Evolutionary conservation across 257 asterid species (phyloP), one percentile per base, ranked within the genome.

Genomic region (Nicotiana knightiana): DNA sequence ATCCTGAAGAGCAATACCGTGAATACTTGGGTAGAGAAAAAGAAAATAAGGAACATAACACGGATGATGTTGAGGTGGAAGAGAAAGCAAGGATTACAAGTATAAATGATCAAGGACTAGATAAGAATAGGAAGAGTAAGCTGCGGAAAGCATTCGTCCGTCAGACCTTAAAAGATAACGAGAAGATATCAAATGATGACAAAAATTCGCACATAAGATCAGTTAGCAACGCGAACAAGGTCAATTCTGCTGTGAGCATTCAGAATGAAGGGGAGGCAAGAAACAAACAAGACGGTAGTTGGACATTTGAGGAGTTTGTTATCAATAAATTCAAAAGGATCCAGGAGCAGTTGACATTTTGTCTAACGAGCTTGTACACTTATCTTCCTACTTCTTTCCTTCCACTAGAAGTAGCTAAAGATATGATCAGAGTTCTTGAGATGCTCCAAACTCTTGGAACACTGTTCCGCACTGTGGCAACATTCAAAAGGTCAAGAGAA

Each of bases 251-350:
- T 17, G 9, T 6, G 37, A 33, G 35, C 13, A 35, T 35, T 67
- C 30, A 67, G 58, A 70, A 43, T 70, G 58, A 43, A 43, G 77
- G 77, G 17, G 77, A 11, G 35, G 57, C 18, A 39, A 24, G 16
- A 70, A 70, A 2, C n/a, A 21, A 70, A 3, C 35, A n/a, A n/a
- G 35, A 5, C 11, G 10, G 30, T n/a, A 39, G 57, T 18, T 80
- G 28, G 87, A 83, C 90, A 59, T 91, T 83, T 63, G 86, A 91
- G 87, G 90, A 91, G 35, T 91, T 88, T 33, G 71, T 91, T 6
- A 46, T 16, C 0, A 78, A 84, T 35, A 61, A 24, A 55, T 73
- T 83, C 67, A 24, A 33, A 10, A 6, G n/a, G 33, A 70, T 43
- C 33, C 64, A 70, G 37, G 5, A 63, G 51, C 75, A 55, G 39